Evolutionary conservation across 1,284 basidiomycete species (phyloP), one percentile per base, ranked within the genome.

Genomic region (Lignosus rhinocerotis): DNA sequence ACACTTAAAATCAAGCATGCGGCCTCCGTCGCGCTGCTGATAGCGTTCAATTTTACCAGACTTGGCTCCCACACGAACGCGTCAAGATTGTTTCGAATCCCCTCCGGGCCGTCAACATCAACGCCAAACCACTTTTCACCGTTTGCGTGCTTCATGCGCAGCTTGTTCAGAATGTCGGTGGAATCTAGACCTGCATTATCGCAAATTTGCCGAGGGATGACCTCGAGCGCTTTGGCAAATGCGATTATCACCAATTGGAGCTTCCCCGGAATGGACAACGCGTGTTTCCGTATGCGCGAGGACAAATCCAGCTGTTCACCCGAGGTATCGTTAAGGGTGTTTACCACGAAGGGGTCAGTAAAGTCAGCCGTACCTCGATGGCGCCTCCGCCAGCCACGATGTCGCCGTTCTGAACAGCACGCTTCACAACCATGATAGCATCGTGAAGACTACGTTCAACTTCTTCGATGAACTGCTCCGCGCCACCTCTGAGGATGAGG

Each of bases 141-240:
- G 60, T 87, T 86, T 0, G 94, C 94, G 71, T 99, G 96, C 69
- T 91, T 88, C 94, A 98, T 98, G 59, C 97, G 89, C 56, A 99
- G 84, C 74, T 98, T 95, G 80, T 99, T 99, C 59, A 99, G 80
- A 54, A 99, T 86, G 70, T 99, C 97, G 11, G 96, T 99, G 1
- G 96, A 96, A 76, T 99, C 97, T 38, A 99, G 82, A 17, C 97
- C 97, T 17, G 97, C 97, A 70, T 99, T 99, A 76, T 99, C 96
- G 71, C 94, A 97, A 62, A 99, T 95, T 74, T 99, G 96, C 42
- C 97, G 90, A 30, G 97, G 97, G 69, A 99, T 98, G 67, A 96
- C 88, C 75, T 99, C 97, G 52, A 99, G 85, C 0, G 96, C 92
- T 74, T 97, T 98, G 60, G 97, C 97, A 69, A 98, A 98, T 0